Conservation (phyloP, 768 basidiomycete genomes). For the Pilatotrama ljubarskyi region DNA sequence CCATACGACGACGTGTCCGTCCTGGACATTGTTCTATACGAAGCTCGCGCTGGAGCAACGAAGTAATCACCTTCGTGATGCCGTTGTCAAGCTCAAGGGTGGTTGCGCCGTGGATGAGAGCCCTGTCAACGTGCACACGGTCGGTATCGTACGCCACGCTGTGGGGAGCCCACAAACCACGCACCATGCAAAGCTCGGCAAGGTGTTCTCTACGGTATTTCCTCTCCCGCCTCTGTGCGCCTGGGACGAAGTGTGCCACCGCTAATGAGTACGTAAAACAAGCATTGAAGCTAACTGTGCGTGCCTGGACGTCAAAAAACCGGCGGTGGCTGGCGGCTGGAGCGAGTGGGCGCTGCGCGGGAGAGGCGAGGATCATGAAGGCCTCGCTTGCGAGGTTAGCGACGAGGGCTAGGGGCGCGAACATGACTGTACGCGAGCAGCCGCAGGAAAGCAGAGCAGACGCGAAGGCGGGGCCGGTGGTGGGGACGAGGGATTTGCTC, state of each 20-base stretch:
- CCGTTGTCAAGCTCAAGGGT: constrained; percentile 82
- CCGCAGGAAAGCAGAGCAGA: neutral
- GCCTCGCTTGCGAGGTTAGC: constrained; percentile 22
- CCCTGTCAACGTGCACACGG: constrained; percentile 44
- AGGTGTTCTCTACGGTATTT: constrained; percentile 68
- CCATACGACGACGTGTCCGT: constrained; percentile 78
- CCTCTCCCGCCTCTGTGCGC: constrained; percentile 79
- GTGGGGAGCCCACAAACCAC: constrained; percentile 11
- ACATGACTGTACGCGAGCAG: constrained; percentile 8
- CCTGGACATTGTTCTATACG: constrained; percentile 42
- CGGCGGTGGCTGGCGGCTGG: constrained; percentile 19
- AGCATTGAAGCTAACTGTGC: constrained; percentile 9
- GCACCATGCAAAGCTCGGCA: constrained; percentile 78
- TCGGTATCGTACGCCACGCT: neutral
- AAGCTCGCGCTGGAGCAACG: neutral
- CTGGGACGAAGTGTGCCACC: constrained; percentile 36
- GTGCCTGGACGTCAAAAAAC: constrained; percentile 55
- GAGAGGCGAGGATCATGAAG: constrained; percentile 26
- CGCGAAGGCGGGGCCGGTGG: neutral
- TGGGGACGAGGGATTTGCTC: neutral
- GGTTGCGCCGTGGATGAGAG: constrained; percentile 70
- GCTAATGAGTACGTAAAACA: constrained; percentile 15
- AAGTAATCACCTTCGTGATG: constrained; percentile 56
- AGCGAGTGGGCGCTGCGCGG: constrained; percentile 30
- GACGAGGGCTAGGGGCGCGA: constrained; percentile 16